Percentiles rank a stretch among this genome's conserved stretches.
These are phyloP conservation scores for Hypomontagnella monticulosa DNA, from an alignment of 495 filamentous ascomycete genomes.

Conservation along the genomic window DNA sequence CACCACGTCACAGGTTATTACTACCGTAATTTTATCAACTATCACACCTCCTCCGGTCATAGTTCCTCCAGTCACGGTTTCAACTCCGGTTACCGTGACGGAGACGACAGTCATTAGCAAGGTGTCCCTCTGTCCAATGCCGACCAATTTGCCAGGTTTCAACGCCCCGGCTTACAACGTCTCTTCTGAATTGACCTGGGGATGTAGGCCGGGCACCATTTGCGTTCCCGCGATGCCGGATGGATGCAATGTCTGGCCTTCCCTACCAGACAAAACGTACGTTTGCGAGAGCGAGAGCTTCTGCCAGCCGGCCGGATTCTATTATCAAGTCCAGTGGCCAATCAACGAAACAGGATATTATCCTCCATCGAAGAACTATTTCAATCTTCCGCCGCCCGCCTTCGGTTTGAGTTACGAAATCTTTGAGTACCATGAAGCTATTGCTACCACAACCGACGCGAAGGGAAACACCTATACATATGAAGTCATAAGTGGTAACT, in stretches of 20 bases:
- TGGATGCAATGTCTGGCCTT: constrained; percentile 64
- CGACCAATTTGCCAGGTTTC: constrained; percentile 29
- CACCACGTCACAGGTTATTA: constrained; percentile 44
- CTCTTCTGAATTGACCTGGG: constrained; percentile 60
- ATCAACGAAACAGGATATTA: constrained; percentile 57
- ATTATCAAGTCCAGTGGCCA: constrained; percentile 53
- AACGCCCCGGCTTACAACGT: constrained; percentile 25
- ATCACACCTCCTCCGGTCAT: constrained; percentile 33
- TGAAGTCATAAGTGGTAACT: constrained; percentile 57
- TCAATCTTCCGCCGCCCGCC: constrained; percentile 67
- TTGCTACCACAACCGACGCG: constrained; percentile 14
- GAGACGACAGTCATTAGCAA: constrained; percentile 43
- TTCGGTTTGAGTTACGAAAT: constrained; percentile 73
- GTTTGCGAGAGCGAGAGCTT: constrained; percentile 60
- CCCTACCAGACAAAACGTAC: constrained; percentile 62
- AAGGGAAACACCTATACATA: constrained; percentile 38
- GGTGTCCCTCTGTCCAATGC: constrained; percentile 46
- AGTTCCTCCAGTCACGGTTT: constrained; percentile 31
- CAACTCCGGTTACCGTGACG: constrained; percentile 44
- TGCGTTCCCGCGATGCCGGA: constrained; percentile 61
- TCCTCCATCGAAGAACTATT: constrained; percentile 66
- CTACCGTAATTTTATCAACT: constrained; percentile 40
- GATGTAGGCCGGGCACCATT: constrained; percentile 70
- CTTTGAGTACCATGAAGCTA: constrained; percentile 47
- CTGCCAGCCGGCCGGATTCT: constrained; percentile 61